These are phyloP conservation scores for Curvularia sp. DNA, from an alignment of 2,329 filamentous ascomycete species.

Conservation along the genomic window DNA sequence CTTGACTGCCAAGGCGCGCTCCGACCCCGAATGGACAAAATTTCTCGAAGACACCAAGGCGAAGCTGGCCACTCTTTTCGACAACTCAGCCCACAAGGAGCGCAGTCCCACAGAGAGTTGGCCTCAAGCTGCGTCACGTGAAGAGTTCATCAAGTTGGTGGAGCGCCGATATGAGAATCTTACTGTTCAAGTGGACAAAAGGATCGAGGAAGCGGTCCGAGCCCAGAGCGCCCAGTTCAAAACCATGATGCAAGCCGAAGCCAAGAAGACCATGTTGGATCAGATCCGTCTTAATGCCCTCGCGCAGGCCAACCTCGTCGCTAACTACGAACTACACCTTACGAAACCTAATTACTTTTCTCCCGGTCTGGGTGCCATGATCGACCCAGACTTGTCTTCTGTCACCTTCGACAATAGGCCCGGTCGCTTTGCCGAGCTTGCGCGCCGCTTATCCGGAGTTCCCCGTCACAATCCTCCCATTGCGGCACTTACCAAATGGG, in stretches of 20 bases:
- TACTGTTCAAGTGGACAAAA: constrained; percentile 33
- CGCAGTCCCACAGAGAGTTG: constrained; percentile 12
- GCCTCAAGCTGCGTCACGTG: constrained; percentile 51
- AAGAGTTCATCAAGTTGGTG: constrained; percentile 58
- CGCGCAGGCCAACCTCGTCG: constrained; percentile 42
- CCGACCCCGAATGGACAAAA: constrained; percentile 58
- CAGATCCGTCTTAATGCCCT: constrained; percentile 41
- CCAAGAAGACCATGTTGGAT: constrained; percentile 45
- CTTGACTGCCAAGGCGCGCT: constrained; percentile 62
- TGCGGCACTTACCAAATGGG: constrained; percentile 73
- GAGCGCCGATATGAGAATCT: constrained; percentile 32
- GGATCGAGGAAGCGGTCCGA: constrained; percentile 31
- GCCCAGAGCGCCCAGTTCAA: constrained; percentile 28
- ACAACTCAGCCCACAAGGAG: constrained; percentile 13
- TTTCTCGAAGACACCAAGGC: constrained; percentile 62
- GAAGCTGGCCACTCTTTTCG: constrained; percentile 41
- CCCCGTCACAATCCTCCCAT: constrained; percentile 52
- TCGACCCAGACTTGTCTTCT: constrained; percentile 69
- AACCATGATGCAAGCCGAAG: constrained; percentile 27
- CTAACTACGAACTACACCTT: constrained; percentile 44
- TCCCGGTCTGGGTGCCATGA: constrained; percentile 67
- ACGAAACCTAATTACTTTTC: constrained; percentile 75
- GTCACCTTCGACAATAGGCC: constrained; percentile 48
- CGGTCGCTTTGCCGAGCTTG: constrained; percentile 9
- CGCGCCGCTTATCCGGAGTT: constrained; percentile 26